These are phyloP conservation scores for Fusarium scirpi DNA, from an alignment of 2,329 filamentous ascomycete species.

Conservation along the genomic window DNA sequence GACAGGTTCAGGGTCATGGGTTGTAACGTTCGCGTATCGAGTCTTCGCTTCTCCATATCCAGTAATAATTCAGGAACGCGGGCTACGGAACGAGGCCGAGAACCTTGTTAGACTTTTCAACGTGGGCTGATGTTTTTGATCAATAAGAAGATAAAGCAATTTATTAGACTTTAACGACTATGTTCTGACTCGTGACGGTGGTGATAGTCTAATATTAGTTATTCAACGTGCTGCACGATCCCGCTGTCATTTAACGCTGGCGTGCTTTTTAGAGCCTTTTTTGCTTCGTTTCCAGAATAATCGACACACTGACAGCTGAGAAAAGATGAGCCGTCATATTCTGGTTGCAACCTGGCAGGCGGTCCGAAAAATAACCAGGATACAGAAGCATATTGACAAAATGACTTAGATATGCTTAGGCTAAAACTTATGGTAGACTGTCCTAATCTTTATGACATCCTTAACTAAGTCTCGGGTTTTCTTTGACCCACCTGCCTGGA, in stretches of 20 bases:
- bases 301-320: slow-evolving; percentile 11
- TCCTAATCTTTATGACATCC: too few relatives aligned
- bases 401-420: too few relatives aligned
- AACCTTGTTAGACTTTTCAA: slow-evolving; percentile 18
- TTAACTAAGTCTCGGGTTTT: too few relatives aligned
- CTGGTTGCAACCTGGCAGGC: neutral
- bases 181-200: slow-evolving; percentile 1
- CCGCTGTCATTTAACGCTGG: slow-evolving; percentile 19
- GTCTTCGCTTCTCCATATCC: slow-evolving; percentile 24
- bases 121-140: slow-evolving; percentile 16
- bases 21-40: slow-evolving; percentile 23
- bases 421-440: too few relatives aligned
- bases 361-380: too few relatives aligned
- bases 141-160: neutral
- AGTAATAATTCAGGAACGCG: slow-evolving; percentile 11
- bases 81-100: slow-evolving; percentile 29
- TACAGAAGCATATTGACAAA: too few relatives aligned
- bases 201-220: neutral
- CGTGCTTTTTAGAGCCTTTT: slow-evolving; percentile 5
- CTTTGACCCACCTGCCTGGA: too few relatives aligned
- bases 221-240: slow-evolving; percentile 28
- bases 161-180: neutral
- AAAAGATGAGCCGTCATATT: slow-evolving; percentile 36
- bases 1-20: slow-evolving; percentile 2
- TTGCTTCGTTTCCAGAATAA: slow-evolving; percentile 27